Evolutionary conservation across 2,329 filamentous ascomycete genomes (phyloP).

Genomic region (Fusarium papillatum): DNA sequence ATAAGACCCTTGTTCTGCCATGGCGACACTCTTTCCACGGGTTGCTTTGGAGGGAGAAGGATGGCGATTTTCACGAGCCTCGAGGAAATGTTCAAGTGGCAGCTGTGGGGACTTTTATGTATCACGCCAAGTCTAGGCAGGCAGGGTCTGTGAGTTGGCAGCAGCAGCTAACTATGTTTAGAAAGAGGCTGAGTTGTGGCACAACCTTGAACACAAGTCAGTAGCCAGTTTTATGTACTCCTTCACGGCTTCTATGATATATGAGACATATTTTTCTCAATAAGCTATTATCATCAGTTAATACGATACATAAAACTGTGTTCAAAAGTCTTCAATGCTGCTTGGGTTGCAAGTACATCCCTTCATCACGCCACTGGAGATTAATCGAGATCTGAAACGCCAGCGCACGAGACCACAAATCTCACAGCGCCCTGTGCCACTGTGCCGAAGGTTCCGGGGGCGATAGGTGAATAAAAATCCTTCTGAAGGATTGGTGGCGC

Average conservation of each 20-base stretch:
- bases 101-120: neutral
- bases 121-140: neutral
- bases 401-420: neutral
- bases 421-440: neutral
- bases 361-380: neutral
- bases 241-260: no score
- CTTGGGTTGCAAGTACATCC: neutral
- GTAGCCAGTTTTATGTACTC: neutral
- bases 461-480: neutral
- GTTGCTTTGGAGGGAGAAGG: neutral
- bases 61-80: neutral
- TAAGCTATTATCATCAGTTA: no score
- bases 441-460: neutral
- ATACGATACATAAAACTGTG: neutral
- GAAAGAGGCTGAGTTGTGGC: neutral
- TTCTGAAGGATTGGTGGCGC: neutral
- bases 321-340: neutral
- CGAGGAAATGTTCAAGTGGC: neutral
- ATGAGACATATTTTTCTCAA: fast-evolving
- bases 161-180: neutral
- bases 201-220: neutral
- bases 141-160: neutral
- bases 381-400: neutral
- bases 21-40: neutral
- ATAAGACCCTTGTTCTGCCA: neutral